These are phyloP conservation scores for Hypoxylon subgilvum DNA, from an alignment of 495 filamentous ascomycete species.

Conservation along the genomic window DNA sequence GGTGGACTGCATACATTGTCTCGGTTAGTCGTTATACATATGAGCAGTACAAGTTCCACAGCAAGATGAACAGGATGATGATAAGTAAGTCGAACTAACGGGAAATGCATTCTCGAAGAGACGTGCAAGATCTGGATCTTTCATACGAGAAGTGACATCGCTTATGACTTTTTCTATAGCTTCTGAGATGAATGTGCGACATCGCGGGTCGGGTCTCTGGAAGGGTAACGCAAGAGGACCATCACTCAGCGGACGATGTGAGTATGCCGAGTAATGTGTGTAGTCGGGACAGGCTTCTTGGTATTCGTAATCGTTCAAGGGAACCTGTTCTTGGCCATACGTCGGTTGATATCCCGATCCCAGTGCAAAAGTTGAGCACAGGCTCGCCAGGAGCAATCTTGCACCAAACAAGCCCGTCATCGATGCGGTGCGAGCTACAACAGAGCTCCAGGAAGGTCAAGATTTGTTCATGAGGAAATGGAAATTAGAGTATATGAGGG, in stretches of 20 bases:
- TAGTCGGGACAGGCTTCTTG: slow-evolving; percentile 61
- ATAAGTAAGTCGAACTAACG: slow-evolving; percentile 25
- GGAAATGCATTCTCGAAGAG: slow-evolving; percentile 98
- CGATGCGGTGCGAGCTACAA: slow-evolving; percentile 13
- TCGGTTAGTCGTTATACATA: slow-evolving; percentile 17
- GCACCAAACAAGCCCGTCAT: slow-evolving; percentile 21
- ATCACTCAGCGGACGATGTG: slow-evolving; percentile 72
- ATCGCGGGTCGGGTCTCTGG: slow-evolving; percentile 79
- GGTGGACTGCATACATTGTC: slow-evolving; percentile 63
- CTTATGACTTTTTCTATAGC: slow-evolving; percentile 86
- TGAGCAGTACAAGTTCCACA: slow-evolving; percentile 14
- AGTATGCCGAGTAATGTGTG: slow-evolving; percentile 54
- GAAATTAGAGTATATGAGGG: background rate
- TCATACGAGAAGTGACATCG: slow-evolving; percentile 77
- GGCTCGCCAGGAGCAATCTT: slow-evolving; percentile 30
- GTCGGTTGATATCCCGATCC: slow-evolving; percentile 22
- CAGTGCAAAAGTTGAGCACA: slow-evolving; percentile 4
- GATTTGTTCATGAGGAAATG: slow-evolving; percentile 21
- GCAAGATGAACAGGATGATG: background rate
- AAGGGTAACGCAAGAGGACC: slow-evolving; percentile 85
- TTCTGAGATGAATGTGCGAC: slow-evolving; percentile 86
- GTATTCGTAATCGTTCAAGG: slow-evolving; percentile 33
- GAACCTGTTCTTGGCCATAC: slow-evolving; percentile 39
- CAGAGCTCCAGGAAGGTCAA: slow-evolving; percentile 21
- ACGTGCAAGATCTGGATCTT: slow-evolving; percentile 86